Percentiles rank a stretch among this genome's conserved stretches.
phyloP scores from a whole-genome alignment of 345 rosid species.

The Noccaea bulbosa region DNA sequence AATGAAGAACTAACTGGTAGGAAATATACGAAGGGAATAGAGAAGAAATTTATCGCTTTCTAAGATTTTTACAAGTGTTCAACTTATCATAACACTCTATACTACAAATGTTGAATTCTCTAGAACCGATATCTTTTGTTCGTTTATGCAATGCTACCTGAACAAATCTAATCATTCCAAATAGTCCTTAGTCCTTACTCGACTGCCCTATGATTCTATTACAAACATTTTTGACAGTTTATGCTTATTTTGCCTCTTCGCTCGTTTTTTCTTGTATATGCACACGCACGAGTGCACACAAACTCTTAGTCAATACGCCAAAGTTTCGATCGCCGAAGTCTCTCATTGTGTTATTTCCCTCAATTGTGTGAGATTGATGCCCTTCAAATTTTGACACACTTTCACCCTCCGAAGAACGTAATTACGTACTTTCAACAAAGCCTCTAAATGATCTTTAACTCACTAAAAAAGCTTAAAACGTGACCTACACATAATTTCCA shows the following conservation, averaged over 20 bases:
- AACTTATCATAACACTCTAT: background rate
- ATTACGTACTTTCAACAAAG: background rate
- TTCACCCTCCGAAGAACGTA: background rate
- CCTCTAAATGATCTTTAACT: background rate
- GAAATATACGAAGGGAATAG: background rate
- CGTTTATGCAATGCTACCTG: background rate
- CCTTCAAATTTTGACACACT: slow-evolving; percentile 1
- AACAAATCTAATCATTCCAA: background rate
- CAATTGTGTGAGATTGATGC: background rate
- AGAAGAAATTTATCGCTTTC: background rate
- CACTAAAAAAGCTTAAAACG: background rate
- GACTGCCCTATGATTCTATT: background rate
- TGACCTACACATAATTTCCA: background rate
- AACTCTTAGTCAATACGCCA: background rate
- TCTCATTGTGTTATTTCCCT: background rate
- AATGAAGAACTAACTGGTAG: background rate
- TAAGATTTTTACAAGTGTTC: background rate
- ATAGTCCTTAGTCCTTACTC: background rate
- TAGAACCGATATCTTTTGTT: background rate
- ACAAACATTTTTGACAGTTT: background rate
- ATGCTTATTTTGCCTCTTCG: background rate
- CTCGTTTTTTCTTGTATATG: background rate
- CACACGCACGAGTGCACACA: background rate
- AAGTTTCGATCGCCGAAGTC: background rate
- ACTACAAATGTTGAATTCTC: background rate